Conservation (phyloP, 1,284 basidiomycete species). For the Meripilus lineatus region DNA sequence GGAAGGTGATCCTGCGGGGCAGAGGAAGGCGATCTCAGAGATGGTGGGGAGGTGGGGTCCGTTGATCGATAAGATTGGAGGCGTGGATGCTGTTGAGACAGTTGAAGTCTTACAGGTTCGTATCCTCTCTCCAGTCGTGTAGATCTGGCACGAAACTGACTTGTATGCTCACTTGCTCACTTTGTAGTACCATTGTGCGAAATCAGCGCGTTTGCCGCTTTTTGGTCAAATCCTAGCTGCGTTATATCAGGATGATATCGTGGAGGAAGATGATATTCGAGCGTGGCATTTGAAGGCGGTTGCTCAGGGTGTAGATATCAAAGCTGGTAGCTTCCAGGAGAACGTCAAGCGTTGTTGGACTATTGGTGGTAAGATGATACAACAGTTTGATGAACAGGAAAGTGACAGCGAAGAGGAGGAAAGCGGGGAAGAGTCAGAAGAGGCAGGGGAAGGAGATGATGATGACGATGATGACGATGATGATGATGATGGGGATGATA, state of each 20-base stretch:
- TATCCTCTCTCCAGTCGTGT: conserved; percentile 4
- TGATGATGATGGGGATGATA: conserved; percentile 16
- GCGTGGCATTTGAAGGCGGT: conserved; percentile 55
- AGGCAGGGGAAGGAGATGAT: not conserved
- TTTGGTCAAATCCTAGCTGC: conserved; percentile 75
- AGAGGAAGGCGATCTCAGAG: conserved; percentile 55
- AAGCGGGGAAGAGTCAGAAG: conserved; percentile 19
- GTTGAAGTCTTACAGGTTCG: conserved; percentile 65
- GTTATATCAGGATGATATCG: conserved; percentile 71
- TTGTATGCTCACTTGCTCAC: conserved; percentile 7
- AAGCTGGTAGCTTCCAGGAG: conserved; percentile 37
- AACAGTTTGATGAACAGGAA: conserved; percentile 73
- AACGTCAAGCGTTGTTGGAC: conserved; percentile 65
- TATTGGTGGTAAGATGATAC: conserved; percentile 68
- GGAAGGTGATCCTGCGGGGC: conserved; percentile 44
- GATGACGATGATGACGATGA: conserved; percentile 9
- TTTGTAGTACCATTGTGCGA: conserved; percentile 56
- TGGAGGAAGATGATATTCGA: conserved; percentile 77
- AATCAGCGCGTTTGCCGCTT: conserved; percentile 52
- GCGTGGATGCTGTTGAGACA: conserved; percentile 71
- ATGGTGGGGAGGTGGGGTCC: conserved; percentile 67
- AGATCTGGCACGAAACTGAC: conserved; percentile 3
- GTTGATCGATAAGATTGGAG: conserved; percentile 70
- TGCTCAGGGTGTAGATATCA: conserved; percentile 44
- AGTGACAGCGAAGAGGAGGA: conserved; percentile 47